Conservation (phyloP, 768 basidiomycete species). For the Kwoniella sp. region DNA sequence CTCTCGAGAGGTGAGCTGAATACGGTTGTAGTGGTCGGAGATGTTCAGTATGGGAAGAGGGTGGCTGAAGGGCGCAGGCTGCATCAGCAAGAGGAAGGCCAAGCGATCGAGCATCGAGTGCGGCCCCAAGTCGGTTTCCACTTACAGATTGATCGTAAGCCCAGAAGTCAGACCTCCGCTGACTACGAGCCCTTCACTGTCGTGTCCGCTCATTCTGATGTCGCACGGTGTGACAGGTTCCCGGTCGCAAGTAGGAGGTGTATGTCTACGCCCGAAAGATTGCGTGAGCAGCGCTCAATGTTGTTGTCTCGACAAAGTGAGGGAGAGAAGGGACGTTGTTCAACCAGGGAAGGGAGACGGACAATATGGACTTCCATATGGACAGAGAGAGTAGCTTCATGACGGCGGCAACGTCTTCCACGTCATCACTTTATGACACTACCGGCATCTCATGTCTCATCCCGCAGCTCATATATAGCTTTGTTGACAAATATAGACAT, state of each 20-base stretch:
- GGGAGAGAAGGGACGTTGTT: too few species aligned
- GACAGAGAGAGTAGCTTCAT: too few species aligned
- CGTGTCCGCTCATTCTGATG: neutral
- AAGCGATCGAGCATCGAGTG: neutral
- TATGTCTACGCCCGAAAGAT: too few species aligned
- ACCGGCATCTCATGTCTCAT: neutral
- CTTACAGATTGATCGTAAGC: conserved; percentile 42
- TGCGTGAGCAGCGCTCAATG: too few species aligned
- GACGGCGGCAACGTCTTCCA: neutral
- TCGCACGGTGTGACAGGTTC: neutral
- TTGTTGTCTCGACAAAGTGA: too few species aligned
- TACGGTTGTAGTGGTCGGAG: conserved; percentile 88
- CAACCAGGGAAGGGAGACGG: neutral
- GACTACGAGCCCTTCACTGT: neutral
- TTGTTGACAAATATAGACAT: too few species aligned
- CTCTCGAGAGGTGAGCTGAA: conserved; percentile 69
- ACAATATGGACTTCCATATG: too few species aligned
- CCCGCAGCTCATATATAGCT: neutral
- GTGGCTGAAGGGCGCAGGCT: conserved; percentile 63
- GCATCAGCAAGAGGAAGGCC: neutral
- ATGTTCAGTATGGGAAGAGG: conserved; percentile 95
- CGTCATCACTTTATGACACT: conserved; percentile 1
- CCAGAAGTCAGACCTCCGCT: conserved; percentile 30
- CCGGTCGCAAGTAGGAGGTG: too few species aligned
- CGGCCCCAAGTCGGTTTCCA: too few species aligned